Percentiles rank a stretch among this genome's conserved stretches.
phyloP scores from a whole-genome alignment of 1,284 basidiomycete species.

The Rhodotorula sp. region DNA sequence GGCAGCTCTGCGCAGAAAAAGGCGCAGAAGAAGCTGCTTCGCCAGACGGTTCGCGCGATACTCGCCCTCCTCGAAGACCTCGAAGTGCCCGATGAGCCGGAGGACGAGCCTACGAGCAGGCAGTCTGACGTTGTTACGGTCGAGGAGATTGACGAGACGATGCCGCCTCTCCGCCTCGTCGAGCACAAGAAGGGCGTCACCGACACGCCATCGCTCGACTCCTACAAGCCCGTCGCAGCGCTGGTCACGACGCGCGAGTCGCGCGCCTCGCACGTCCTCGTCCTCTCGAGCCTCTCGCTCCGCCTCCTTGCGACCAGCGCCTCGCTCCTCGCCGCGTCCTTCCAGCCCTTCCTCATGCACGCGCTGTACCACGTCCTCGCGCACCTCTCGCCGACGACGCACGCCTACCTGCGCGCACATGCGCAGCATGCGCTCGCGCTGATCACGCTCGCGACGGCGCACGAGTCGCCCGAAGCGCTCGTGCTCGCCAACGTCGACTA shows the following conservation, averaged over 20 bases:
- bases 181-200: constrained; percentile 27
- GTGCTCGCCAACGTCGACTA: constrained; percentile 92
- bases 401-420: constrained; percentile 66
- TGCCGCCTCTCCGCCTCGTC: neutral
- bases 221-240: constrained; percentile 41
- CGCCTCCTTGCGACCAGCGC: constrained; percentile 71
- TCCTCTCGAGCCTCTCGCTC: constrained; percentile 61
- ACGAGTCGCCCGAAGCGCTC: constrained; percentile 78
- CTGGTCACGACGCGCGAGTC: constrained; percentile 37
- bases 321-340: constrained; percentile 59
- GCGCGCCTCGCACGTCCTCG: constrained; percentile 58
- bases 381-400: constrained; percentile 67
- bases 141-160: neutral
- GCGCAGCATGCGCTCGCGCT: constrained; percentile 69
- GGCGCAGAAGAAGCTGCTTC: constrained; percentile 65
- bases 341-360: constrained; percentile 69
- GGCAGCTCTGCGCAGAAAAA: constrained; percentile 48
- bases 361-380: constrained; percentile 80
- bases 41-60: constrained; percentile 63
- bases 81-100: constrained; percentile 43
- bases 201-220: constrained; percentile 41
- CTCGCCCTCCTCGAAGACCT: constrained; percentile 69
- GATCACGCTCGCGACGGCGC: constrained; percentile 70
- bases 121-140: neutral
- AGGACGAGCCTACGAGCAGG: constrained; percentile 27